Evolutionary conservation across 257 asterid species (phyloP).

Genomic region (Primulina eburnea): DNA sequence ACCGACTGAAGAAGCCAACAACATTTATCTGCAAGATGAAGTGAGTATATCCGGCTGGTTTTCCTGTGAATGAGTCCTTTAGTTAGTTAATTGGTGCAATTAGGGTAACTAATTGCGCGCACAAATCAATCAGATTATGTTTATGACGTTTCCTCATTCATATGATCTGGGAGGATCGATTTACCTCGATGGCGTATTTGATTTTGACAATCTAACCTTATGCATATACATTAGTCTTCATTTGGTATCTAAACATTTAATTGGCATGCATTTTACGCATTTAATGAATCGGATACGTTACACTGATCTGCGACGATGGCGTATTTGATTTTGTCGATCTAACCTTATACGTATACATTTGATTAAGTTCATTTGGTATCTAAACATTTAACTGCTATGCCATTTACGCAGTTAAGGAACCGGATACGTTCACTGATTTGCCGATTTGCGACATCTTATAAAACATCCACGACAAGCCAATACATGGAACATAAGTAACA

Average conservation of each 20-base stretch:
- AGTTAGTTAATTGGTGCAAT: background rate
- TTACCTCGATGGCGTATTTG: background rate
- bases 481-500: background rate
- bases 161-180: background rate
- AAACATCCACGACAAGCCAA: background rate
- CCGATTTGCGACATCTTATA: background rate
- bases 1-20: slow-evolving; percentile 93
- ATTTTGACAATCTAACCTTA: slow-evolving; percentile 11
- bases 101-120: background rate
- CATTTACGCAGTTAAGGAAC: slow-evolving; percentile 14
- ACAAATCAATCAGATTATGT: slow-evolving; percentile 7
- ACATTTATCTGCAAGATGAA: slow-evolving; percentile 96
- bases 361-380: slow-evolving; percentile 12
- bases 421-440: slow-evolving; percentile 5
- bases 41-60: slow-evolving; percentile 52
- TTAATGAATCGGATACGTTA: slow-evolving; percentile 8
- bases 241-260: slow-evolving; percentile 3
- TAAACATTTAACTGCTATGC: background rate
- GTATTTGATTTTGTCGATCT: slow-evolving; percentile 11
- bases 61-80: slow-evolving; percentile 17
- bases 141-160: background rate
- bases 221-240: slow-evolving; percentile 10
- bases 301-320: background rate
- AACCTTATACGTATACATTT: slow-evolving; percentile 6
- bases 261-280: slow-evolving; percentile 1